Base-by-base conservation (phyloP, 495 filamentous ascomycete genomes). In the Parmelia sp. region DNA sequence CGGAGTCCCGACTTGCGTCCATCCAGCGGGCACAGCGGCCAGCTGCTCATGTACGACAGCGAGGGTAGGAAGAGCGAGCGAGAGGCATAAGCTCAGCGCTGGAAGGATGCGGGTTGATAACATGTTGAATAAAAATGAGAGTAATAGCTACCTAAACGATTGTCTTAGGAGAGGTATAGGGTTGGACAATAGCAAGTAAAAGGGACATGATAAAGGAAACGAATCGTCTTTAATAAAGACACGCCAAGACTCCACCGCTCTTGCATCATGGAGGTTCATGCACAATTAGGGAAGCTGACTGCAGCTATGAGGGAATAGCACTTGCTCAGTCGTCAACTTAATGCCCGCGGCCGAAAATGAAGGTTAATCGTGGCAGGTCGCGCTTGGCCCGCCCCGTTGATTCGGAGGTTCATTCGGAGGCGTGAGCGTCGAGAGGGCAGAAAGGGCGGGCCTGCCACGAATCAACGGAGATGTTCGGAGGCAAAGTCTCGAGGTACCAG, bases 1-100 rank as follows among this genome's bases (percentile, higher is more conserved):
- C 0, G 78, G 74, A 19, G 71, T 68, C 14, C 72, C 69, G 37
- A 74, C 72, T 67, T 71, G 70, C 4, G 42, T 45, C 70, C 70
- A 71, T 51, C 70, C 70, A 64, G 63, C 15, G 21, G 70, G 70
- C 29, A 70, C 27, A 14, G 55, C 31, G 12, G 12, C 49, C 15
- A 71, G 31, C 19, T 61, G 61, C 44, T 71, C 70, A 15, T 66
- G 62, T 6, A 65, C 23, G 21, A 39, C 55, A 9, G 57, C 57
- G n/a, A 59, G 21, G 3, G 57, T 59, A 4, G 51, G 29, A 33
- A 33, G 17, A 55, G 17, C 5, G 29, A 55, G 51, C 27, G 51
- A 55, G 51, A 55, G 29, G 25, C 51, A 55, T 33, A 55, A 15
- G 51, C 51, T 55, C 17, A 35, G 27, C 14, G 27, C 15, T 15